phyloP scores from a whole-genome alignment of 148 eudicot genomes.

The Suaeda aralocaspica region DNA sequence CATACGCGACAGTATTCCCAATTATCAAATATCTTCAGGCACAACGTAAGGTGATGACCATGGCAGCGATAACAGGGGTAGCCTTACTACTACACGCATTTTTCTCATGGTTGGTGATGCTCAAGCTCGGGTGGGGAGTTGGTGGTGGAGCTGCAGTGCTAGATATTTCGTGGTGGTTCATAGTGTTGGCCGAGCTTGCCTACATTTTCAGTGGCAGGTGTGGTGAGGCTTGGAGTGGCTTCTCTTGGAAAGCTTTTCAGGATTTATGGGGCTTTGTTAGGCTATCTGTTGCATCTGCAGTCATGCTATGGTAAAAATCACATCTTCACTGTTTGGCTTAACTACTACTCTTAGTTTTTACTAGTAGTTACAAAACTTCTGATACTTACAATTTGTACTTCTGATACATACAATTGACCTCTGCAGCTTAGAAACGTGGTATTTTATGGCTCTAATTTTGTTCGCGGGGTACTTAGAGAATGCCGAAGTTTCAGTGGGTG shows the following conservation, averaged over 20 bases:
- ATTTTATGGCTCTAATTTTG: constrained; percentile 47
- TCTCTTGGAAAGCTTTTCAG: constrained; percentile 44
- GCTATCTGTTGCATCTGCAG: constrained; percentile 57
- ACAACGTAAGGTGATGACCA: constrained; percentile 56
- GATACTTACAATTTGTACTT: too few species aligned
- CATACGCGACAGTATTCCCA: constrained; percentile 53
- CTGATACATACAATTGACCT: not conserved
- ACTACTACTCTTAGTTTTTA: too few species aligned
- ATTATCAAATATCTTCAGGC: constrained; percentile 53
- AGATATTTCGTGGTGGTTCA: constrained; percentile 61
- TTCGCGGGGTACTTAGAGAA: constrained; percentile 64
- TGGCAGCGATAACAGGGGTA: constrained; percentile 41
- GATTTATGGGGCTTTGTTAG: constrained; percentile 48
- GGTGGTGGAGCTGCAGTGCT: constrained; percentile 53
- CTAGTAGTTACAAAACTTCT: too few species aligned
- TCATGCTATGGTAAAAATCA: constrained; percentile 49
- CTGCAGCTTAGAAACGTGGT: constrained; percentile 64
- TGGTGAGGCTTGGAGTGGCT: constrained; percentile 53
- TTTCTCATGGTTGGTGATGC: constrained; percentile 53
- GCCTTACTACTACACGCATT: constrained; percentile 36
- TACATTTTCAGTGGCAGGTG: constrained; percentile 45
- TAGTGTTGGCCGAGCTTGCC: constrained; percentile 45
- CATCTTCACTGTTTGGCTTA: too few species aligned
- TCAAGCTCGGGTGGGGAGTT: constrained; percentile 44
- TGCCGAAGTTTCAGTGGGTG: constrained; percentile 62